Conservation (phyloP, 163 green algal genomes). For the Chlorella variabilis region DNA sequence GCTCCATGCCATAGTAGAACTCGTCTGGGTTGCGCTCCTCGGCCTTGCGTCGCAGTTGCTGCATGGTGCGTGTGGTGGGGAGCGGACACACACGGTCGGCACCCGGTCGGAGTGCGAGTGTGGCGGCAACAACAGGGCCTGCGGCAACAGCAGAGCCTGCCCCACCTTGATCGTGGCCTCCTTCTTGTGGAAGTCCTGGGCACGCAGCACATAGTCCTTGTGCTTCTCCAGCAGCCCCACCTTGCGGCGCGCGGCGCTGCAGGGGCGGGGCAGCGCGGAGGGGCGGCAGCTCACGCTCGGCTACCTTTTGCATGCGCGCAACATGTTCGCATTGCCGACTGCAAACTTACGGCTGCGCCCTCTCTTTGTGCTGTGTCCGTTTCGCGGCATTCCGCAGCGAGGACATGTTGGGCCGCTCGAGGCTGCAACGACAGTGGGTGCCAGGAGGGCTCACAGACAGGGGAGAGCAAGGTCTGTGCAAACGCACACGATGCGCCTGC, state of each 20-base stretch:
- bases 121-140: too few relatives aligned
- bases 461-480: too few relatives aligned
- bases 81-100: too few relatives aligned
- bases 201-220: conserved; percentile 96
- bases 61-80: conserved; percentile 21
- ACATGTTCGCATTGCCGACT: not conserved
- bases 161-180: conserved; percentile 85
- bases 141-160: too few relatives aligned
- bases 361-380: conserved; percentile 95
- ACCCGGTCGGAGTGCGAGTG: too few relatives aligned
- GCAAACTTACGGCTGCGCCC: conserved; percentile 89
- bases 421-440: too few relatives aligned
- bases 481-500: not conserved
- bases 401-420: too few relatives aligned
- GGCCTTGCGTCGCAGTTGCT: conserved; percentile 87
- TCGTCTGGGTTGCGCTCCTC: conserved; percentile 98
- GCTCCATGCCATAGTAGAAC: conserved; percentile 99
- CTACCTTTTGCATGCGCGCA: too few relatives aligned
- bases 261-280: not conserved
- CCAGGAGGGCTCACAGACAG: too few relatives aligned
- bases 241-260: conserved; percentile 72
- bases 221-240: conserved; percentile 97
- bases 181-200: conserved; percentile 95
- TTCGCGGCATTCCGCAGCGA: conserved; percentile 93
- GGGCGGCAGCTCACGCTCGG: too few relatives aligned